phyloP scores from a whole-genome alignment of 352 stramenopile species.

The Phytopythium vexans region DNA sequence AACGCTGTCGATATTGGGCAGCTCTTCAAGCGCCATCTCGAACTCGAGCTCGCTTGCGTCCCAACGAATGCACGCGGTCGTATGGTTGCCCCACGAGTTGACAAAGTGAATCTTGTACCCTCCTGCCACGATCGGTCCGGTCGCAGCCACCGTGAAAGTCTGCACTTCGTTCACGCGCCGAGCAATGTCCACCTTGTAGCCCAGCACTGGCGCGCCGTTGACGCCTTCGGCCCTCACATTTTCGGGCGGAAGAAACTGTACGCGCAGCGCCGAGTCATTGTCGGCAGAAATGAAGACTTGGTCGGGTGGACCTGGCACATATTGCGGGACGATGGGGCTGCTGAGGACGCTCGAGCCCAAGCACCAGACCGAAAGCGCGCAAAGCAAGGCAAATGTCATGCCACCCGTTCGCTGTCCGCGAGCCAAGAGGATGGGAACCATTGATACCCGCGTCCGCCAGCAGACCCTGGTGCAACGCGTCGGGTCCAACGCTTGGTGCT shows the following conservation, averaged over 20 bases:
- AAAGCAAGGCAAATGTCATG: neutral
- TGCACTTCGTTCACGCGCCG: conserved; percentile 69
- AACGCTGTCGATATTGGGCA: conserved; percentile 65
- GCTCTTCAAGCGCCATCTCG: conserved; percentile 62
- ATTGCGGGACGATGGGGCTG: conserved; percentile 49
- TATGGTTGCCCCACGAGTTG: conserved; percentile 26
- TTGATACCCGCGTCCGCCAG: too few relatives aligned
- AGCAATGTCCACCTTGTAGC: conserved; percentile 77
- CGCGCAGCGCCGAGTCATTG: conserved; percentile 47
- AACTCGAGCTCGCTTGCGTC: conserved; percentile 67
- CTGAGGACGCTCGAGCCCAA: conserved; percentile 8
- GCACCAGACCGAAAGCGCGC: neutral
- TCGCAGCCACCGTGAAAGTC: conserved; percentile 58
- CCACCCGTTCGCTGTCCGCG: too few relatives aligned
- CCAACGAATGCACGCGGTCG: conserved; percentile 63
- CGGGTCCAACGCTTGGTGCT: too few relatives aligned
- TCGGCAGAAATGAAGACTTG: conserved; percentile 49
- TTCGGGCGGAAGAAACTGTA: conserved; percentile 59
- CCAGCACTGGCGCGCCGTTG: conserved; percentile 67
- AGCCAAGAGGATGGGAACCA: too few relatives aligned
- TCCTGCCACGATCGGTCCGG: conserved; percentile 45
- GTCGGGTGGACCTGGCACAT: conserved; percentile 60
- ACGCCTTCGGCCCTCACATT: conserved; percentile 60
- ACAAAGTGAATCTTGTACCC: conserved; percentile 56
- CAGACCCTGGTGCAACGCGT: too few relatives aligned